Percentiles rank a stretch among this genome's conserved stretches.
phyloP scores from a whole-genome alignment of 2,329 filamentous ascomycete genomes.

The Cadophora luteo-olivacea region DNA sequence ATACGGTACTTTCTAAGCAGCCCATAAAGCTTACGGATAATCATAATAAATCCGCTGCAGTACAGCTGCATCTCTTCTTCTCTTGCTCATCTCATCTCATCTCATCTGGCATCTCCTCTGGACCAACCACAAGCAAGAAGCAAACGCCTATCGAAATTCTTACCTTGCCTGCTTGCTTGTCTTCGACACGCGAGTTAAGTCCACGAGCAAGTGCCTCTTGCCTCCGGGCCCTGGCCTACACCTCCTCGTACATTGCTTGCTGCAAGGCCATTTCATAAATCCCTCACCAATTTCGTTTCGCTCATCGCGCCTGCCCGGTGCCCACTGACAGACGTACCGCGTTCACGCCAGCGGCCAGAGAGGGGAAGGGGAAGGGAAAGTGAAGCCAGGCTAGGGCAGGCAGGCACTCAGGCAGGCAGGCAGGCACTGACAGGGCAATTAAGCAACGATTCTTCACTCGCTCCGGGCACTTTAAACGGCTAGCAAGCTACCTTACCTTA shows the following conservation, averaged over 20 bases:
- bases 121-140: constrained; percentile 16
- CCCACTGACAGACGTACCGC: background rate
- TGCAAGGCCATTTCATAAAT: constrained; percentile 22
- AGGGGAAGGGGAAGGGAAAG: background rate
- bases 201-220: background rate
- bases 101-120: constrained; percentile 12
- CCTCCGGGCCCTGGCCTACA: background rate
- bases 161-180: constrained; percentile 6
- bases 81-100: background rate
- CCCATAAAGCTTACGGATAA: constrained; percentile 12
- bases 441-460: background rate
- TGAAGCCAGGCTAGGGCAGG: background rate
- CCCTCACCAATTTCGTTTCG: constrained; percentile 20
- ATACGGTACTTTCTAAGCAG: constrained; percentile 4
- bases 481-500: background rate
- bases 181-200: background rate
- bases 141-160: background rate
- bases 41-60: constrained; percentile 5
- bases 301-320: constrained; percentile 1
- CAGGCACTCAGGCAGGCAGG: background rate
- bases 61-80: constrained; percentile 7
- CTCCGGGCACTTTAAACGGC: background rate
- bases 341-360: background rate
- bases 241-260: background rate
- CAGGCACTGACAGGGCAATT: background rate